A percentile compares a stretch with the other conserved stretches of the same genome.
Conservation (phyloP, 495 filamentous ascomycete species). For the Bombardia bombarda region DNA sequence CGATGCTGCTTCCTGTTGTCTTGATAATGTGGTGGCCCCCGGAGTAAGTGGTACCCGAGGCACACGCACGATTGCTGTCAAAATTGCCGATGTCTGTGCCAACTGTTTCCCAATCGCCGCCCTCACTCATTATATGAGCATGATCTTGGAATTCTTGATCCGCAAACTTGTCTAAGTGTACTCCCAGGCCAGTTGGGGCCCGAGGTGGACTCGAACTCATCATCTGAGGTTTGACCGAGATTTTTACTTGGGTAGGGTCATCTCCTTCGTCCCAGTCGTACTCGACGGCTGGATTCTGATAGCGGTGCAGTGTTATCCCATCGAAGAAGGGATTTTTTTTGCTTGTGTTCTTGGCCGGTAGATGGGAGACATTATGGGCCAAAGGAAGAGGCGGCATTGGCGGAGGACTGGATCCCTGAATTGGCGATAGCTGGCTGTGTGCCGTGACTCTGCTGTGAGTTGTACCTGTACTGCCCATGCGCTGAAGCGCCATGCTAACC, state of each 20-base stretch:
- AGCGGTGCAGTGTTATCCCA: conserved; percentile 3
- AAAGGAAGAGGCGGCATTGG: not conserved
- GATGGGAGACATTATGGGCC: too few species aligned
- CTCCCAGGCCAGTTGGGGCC: too few species aligned
- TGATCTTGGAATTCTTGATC: conserved; percentile 1
- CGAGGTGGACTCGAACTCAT: not conserved
- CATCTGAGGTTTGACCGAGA: conserved; percentile 1
- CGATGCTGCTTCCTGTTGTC: conserved; percentile 30
- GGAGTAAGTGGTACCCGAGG: conserved; percentile 4
- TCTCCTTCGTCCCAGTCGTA: conserved; percentile 8
- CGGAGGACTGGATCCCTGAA: not conserved
- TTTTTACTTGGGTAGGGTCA: conserved; percentile 6
- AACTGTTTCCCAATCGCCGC: conserved; percentile 24
- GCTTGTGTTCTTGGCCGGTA: not conserved
- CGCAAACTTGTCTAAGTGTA: not conserved
- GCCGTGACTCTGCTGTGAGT: conserved; percentile 1
- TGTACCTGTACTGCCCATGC: conserved; percentile 7
- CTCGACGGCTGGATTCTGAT: conserved; percentile 1
- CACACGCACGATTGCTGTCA: conserved; percentile 20
- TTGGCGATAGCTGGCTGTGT: conserved; percentile 1
- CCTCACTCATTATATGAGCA: conserved; percentile 15
- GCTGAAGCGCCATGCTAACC: conserved; percentile 18
- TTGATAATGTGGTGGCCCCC: conserved; percentile 8
- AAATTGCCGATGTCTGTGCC: conserved; percentile 13
- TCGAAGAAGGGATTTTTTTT: conserved; percentile 12